Evolutionary conservation across 2,329 filamentous ascomycete genomes (phyloP).

Genomic region (Trichoderma breve): DNA sequence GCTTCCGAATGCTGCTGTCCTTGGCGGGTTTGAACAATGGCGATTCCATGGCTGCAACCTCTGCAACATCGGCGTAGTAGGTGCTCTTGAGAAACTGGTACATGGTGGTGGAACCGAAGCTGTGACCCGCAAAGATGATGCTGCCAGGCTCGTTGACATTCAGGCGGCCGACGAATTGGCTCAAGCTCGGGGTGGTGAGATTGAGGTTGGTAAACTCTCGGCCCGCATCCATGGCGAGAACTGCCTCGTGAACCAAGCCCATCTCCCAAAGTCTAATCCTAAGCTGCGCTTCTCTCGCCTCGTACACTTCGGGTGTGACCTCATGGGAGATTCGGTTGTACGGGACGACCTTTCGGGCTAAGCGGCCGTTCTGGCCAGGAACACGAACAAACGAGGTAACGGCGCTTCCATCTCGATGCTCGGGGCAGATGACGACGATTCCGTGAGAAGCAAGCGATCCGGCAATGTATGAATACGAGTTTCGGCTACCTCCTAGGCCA

Average conservation of each 20-base stretch:
- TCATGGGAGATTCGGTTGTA: conserved; percentile 61
- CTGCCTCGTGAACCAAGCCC: conserved; percentile 65
- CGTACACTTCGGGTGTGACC: conserved; percentile 63
- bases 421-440: conserved; percentile 74
- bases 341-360: conserved; percentile 38
- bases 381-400: conserved; percentile 71
- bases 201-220: conserved; percentile 52
- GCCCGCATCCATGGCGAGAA: conserved; percentile 64
- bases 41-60: conserved; percentile 46
- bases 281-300: conserved; percentile 67
- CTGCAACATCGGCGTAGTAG: conserved; percentile 59
- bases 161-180: conserved; percentile 59
- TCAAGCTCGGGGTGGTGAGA: conserved; percentile 48
- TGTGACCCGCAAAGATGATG: conserved; percentile 76
- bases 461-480: conserved; percentile 80
- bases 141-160: conserved; percentile 69
- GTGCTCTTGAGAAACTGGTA: conserved; percentile 77
- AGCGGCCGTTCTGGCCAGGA: conserved; percentile 46
- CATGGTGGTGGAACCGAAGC: conserved; percentile 72
- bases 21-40: conserved; percentile 61
- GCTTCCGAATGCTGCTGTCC: conserved; percentile 55
- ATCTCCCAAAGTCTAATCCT: conserved; percentile 77
- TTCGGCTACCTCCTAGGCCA: conserved; percentile 75
- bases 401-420: conserved; percentile 79
- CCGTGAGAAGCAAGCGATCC: conserved; percentile 79